Conservation (phyloP, 352 stramenopile species). For the Lagenidium giganteum region DNA sequence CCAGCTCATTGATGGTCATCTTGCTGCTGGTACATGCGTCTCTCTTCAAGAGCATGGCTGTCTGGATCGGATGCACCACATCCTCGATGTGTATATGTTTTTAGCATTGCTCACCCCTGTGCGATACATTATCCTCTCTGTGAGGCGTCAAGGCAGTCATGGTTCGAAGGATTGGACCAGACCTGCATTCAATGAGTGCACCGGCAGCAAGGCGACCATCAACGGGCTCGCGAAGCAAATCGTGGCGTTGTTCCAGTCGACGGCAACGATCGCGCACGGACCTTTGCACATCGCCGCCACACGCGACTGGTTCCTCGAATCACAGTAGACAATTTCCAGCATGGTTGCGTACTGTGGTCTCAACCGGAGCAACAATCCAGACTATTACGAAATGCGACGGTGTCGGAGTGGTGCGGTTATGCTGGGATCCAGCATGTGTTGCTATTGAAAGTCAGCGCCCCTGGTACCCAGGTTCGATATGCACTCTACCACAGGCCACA, state of each 20-base stretch:
- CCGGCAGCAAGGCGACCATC: conserved; percentile 64
- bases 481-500: conserved; percentile 14
- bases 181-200: conserved; percentile 88
- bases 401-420: conserved; percentile 13
- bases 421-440: conserved; percentile 17
- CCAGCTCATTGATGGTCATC: conserved; percentile 59
- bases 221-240: conserved; percentile 59
- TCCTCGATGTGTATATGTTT: too few relatives aligned
- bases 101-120: too few relatives aligned
- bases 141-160: too few relatives aligned
- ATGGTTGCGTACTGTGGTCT: too few relatives aligned
- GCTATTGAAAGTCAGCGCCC: conserved; percentile 13
- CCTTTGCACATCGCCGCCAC: conserved; percentile 67
- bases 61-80: conserved; percentile 71
- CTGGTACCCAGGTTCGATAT: conserved; percentile 1
- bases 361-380: too few relatives aligned
- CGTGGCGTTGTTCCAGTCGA: conserved; percentile 63
- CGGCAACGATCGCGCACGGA: conserved; percentile 59
- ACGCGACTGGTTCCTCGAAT: conserved; percentile 77
- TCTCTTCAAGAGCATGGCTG: conserved; percentile 74
- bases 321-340: too few relatives aligned
- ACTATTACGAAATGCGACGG: too few relatives aligned
- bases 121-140: too few relatives aligned
- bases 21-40: conserved; percentile 81
- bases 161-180: too few relatives aligned